Conservation (phyloP, 176 grass and related monocot genomes). For the Triticum monococcum region DNA sequence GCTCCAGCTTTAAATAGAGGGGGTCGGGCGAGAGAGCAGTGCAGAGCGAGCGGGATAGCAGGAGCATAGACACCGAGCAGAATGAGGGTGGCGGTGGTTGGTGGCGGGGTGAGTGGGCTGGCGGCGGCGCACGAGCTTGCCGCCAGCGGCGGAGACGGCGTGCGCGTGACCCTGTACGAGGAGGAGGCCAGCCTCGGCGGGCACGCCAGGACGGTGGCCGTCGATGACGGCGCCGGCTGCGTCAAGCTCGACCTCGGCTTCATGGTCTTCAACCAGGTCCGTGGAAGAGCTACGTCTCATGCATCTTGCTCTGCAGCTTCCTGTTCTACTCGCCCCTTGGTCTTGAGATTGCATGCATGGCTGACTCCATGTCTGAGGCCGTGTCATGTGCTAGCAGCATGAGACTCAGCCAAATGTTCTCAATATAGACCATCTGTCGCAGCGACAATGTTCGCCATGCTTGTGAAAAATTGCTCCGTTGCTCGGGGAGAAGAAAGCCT, state of each 20-base stretch:
- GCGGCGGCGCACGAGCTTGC: background rate
- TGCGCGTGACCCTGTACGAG: background rate
- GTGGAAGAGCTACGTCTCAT: background rate
- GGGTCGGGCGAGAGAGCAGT: background rate
- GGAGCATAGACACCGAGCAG: background rate
- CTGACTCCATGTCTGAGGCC: no score
- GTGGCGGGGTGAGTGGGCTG: background rate
- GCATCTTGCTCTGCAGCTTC: background rate
- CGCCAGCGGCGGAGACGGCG: background rate
- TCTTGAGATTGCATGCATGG: background rate
- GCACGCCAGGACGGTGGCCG: background rate
- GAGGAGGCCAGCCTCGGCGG: background rate
- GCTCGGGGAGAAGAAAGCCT: no score
- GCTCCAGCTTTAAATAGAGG: background rate
- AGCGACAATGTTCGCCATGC: no score
- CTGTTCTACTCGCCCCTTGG: background rate
- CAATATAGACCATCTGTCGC: no score
- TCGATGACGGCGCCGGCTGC: background rate
- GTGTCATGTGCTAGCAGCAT: no score
- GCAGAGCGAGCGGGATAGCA: background rate
- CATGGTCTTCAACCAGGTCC: background rate
- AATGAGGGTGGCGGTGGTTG: background rate
- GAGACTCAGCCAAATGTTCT: no score
- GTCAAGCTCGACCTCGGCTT: conserved; percentile 14
- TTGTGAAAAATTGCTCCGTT: no score